phyloP scores from a whole-genome alignment of 2,329 filamentous ascomycete species.

The Claviceps sp. region DNA sequence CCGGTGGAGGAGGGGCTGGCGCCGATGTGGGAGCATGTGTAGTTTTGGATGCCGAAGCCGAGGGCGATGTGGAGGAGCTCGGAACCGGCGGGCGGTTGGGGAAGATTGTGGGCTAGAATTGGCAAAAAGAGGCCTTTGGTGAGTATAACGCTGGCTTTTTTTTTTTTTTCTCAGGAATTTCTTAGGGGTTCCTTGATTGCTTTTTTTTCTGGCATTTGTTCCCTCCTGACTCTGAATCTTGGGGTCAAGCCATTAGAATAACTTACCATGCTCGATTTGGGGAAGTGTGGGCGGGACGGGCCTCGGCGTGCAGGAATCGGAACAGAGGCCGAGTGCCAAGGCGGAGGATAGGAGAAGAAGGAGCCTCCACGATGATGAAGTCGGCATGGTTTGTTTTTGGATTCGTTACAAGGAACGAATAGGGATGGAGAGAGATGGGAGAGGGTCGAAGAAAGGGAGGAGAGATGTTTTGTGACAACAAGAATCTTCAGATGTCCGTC shows the following conservation, averaged over 20 bases:
- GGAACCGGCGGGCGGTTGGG: slow-evolving; percentile 23
- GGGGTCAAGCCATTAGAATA: not conserved
- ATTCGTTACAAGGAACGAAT: not conserved
- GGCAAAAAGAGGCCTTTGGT: not conserved
- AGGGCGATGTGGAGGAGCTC: slow-evolving; percentile 42
- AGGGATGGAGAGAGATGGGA: no score
- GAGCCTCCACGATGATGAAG: slow-evolving; percentile 13
- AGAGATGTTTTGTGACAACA: no score
- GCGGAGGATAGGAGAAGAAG: slow-evolving; percentile 21
- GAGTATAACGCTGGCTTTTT: not conserved
- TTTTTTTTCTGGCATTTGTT: not conserved
- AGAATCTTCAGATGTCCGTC: no score
- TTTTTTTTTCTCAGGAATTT: not conserved
- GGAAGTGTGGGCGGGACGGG: slow-evolving; percentile 1
- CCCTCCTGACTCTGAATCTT: not conserved
- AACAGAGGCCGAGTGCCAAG: slow-evolving; percentile 18
- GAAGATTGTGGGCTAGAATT: slow-evolving; percentile 28
- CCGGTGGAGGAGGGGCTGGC: slow-evolving; percentile 29
- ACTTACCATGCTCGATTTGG: slow-evolving; percentile 2
- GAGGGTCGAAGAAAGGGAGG: no score
- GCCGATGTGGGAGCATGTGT: slow-evolving; percentile 38
- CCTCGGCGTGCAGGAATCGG: slow-evolving; percentile 9
- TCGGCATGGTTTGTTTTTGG: slow-evolving; percentile 16
- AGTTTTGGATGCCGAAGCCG: slow-evolving; percentile 56
- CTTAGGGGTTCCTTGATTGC: no score